A percentile compares a stretch with the other conserved stretches of the same genome.
These are phyloP conservation scores for Fraxinus sp. DNA, from an alignment of 305 asterid species.

Conservation along the genomic window DNA sequence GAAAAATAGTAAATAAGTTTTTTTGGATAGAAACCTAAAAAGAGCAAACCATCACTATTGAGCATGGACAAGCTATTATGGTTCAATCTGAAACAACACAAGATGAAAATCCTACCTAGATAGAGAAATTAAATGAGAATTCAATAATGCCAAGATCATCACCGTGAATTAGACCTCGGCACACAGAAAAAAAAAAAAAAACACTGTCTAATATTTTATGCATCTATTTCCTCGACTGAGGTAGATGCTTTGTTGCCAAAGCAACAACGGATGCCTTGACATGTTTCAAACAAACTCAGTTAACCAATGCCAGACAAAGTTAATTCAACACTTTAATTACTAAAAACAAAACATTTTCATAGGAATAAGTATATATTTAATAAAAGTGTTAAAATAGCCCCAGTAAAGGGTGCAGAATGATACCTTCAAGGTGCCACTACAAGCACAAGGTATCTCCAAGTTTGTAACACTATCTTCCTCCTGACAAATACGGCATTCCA, in stretches of 20 bases:
- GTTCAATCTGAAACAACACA: background rate
- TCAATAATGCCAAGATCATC: background rate
- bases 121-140: background rate
- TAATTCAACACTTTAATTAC: background rate
- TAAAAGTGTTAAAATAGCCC: background rate
- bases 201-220: background rate
- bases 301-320: background rate
- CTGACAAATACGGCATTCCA: constrained; percentile 57
- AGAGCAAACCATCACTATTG: background rate
- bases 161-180: background rate
- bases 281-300: background rate
- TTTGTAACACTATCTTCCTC: constrained; percentile 45
- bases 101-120: background rate
- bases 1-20: background rate
- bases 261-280: background rate
- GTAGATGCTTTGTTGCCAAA: background rate
- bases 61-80: background rate
- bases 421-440: constrained; percentile 57
- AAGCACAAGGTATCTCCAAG: constrained; percentile 49
- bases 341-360: background rate
- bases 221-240: background rate
- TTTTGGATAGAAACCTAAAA: background rate
- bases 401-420: background rate
- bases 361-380: background rate
- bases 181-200: background rate